Conservation (phyloP, 345 rosid species). For the Rhizophora apiculata region DNA sequence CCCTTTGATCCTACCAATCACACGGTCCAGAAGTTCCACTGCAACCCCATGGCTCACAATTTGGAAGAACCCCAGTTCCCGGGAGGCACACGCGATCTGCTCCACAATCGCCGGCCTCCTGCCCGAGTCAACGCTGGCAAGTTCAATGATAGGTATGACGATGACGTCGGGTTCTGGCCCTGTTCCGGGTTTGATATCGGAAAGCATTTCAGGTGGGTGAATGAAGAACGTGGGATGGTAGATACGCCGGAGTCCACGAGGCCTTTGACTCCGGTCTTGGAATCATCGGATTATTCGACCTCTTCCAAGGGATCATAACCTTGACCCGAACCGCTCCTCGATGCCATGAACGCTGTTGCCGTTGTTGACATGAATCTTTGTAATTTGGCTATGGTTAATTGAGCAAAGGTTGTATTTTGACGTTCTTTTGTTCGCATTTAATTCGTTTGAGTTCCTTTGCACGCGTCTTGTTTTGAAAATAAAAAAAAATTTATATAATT, state of each 20-base stretch:
- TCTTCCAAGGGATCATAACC: conserved; percentile 17
- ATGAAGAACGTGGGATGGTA: conserved; percentile 46
- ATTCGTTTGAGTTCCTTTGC: too few species aligned
- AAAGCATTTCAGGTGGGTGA: conserved; percentile 38
- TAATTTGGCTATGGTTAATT: too few species aligned
- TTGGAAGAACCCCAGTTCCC: conserved; percentile 51
- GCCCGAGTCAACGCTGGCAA: conserved; percentile 14
- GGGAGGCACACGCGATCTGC: conserved; percentile 28
- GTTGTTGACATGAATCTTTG: neutral
- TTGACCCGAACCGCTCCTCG: neutral
- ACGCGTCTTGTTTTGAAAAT: too few species aligned
- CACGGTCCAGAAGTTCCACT: conserved; percentile 32
- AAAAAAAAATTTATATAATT: too few species aligned
- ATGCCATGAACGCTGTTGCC: neutral
- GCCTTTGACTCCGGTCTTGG: conserved; percentile 51
- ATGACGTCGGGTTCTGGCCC: neutral
- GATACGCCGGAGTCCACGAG: conserved; percentile 43
- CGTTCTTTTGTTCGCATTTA: too few species aligned
- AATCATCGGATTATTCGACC: conserved; percentile 38
- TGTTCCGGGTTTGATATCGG: conserved; percentile 19
- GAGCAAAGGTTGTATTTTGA: too few species aligned
- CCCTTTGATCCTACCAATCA: conserved; percentile 24
- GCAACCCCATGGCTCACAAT: conserved; percentile 47
- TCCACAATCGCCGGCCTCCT: conserved; percentile 31
- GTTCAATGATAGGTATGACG: conserved; percentile 44